These are phyloP conservation scores for Phalaenopsis hybrid DNA, from an alignment of 116 monocot species.

Conservation along the genomic window DNA sequence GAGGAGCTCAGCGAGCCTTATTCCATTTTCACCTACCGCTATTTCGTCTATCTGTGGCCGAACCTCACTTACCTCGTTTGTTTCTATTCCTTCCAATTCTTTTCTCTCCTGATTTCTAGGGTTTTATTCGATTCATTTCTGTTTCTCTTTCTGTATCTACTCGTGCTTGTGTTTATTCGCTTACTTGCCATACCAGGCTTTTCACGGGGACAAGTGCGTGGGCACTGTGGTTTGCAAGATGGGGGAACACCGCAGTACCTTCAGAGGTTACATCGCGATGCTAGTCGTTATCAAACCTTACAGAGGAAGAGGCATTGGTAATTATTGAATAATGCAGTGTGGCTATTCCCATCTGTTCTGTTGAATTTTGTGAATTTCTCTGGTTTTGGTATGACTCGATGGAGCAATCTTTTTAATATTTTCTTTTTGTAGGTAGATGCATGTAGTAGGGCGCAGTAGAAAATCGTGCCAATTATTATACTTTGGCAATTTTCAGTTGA, in stretches of 20 bases:
- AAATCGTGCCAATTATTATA: background rate
- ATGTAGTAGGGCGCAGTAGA: background rate
- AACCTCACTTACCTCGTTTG: constrained; percentile 85
- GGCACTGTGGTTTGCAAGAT: constrained; percentile 99
- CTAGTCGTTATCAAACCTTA: constrained; percentile 93
- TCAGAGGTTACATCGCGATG: constrained; percentile 96
- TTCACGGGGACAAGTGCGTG: constrained; percentile 83
- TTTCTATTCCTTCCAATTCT: background rate
- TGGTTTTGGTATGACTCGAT: background rate
- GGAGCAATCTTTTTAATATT: background rate
- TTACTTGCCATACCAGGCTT: constrained; percentile 42
- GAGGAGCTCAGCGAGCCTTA: constrained; percentile 99
- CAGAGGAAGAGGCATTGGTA: constrained; percentile 91
- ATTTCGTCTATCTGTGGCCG: constrained; percentile 99
- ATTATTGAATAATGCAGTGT: background rate
- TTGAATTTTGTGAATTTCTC: constrained; percentile 1
- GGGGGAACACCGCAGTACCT: constrained; percentile 73
- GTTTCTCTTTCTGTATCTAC: background rate
- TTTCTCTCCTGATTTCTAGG: background rate
- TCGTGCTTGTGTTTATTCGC: background rate
- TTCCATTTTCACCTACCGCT: constrained; percentile 99
- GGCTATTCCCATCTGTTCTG: background rate
- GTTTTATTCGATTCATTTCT: background rate
- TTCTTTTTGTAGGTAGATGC: background rate
- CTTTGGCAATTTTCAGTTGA: background rate